Evolutionary conservation across 441 rosid species (phyloP), one percentile per base, ranked within the genome.

Genomic region (Populus trichocarpa): DNA sequence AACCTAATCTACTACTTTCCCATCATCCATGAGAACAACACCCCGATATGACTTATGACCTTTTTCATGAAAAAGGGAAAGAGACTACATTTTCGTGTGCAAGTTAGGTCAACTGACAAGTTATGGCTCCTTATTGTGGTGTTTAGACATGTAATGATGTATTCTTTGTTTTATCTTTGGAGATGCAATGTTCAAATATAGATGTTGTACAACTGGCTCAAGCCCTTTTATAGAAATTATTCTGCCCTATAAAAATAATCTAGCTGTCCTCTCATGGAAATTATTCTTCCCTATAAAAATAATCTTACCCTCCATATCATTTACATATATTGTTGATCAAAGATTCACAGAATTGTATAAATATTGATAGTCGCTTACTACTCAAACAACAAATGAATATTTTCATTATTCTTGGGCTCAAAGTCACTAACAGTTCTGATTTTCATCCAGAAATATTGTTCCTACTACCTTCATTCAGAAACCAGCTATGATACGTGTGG

Each of bases 401-500:
- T 35, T 70, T 23, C 26, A 53, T 18, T 69, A 76, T 14, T 71
- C 32, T 76, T 80, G 25, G 50, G 65, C 18, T 64, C 38, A 7
- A 38, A 78, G 75, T 64, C 12, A 82, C 83, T 83, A 59, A 87
- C 72, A 22, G n/a, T 53, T 16, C 61, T 16, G n/a, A 82, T 65
- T 82, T 67, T 30, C 78, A 53, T 82, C 77, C 96, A 96, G 98
- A 92, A 88, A 86, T 96, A 90, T 80, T 96, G 99, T 82, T 87
- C 87, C 75, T 96, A 92, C 88, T 96, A 94, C 85, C 91, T 96
- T 72, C 91, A 91, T 79, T 88, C 91, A 11, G 99, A 96, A 79
- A 90, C 89, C 72, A 84, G 91, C 84, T 91, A 88, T 87, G 97
- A 94, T 72, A 93, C 98, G 8, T 96, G 99, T 84, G 99, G 99